Conservation (phyloP, 371 early-diverging fungal species). For the Syncephalastrum monosporum region DNA sequence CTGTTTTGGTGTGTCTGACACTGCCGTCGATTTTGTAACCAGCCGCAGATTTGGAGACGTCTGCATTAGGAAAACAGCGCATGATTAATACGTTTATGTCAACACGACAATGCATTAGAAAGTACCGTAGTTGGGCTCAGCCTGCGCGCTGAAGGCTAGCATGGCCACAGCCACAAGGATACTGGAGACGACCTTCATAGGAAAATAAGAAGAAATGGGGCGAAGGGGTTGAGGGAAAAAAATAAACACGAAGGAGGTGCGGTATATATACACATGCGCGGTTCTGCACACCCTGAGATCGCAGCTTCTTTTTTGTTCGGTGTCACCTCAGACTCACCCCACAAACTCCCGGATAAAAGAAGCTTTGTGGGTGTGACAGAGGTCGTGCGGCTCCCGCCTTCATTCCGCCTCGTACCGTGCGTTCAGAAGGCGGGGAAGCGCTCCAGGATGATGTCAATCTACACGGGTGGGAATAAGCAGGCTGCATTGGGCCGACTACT, state of each 20-base stretch:
- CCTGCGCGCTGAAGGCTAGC: neutral
- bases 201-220: neutral
- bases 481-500: no score
- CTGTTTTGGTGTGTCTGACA: conserved; percentile 24
- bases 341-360: no score
- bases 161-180: conserved; percentile 5
- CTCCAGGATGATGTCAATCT: no score
- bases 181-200: neutral
- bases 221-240: neutral
- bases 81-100: neutral
- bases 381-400: no score
- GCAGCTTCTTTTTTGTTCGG: neutral
- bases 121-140: conserved; percentile 6
- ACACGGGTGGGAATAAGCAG: no score
- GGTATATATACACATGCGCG: neutral
- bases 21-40: conserved; percentile 33
- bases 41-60: conserved; percentile 21
- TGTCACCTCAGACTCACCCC: no score
- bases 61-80: conserved; percentile 1
- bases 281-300: conserved; percentile 6
- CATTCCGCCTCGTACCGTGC: no score
- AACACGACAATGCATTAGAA: no score
- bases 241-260: neutral
- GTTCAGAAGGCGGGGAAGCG: no score
- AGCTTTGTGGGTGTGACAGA: no score